Conservation (phyloP, 495 filamentous ascomycete genomes). For the Tuber microsphaerosporum region DNA sequence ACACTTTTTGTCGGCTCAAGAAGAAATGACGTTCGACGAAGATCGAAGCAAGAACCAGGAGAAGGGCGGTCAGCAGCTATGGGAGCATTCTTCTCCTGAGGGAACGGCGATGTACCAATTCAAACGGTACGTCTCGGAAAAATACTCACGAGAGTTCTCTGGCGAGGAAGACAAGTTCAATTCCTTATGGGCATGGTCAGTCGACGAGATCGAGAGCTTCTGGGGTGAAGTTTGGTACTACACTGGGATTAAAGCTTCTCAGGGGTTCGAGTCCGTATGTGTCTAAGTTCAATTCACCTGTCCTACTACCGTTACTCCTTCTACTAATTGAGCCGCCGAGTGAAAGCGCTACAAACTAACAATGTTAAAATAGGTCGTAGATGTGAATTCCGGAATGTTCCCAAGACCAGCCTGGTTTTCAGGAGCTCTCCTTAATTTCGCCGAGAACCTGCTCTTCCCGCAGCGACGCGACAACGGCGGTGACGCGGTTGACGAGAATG, state of each 20-base stretch:
- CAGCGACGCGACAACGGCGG: slow-evolving; percentile 39
- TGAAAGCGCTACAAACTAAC: not conserved
- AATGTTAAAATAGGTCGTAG: slow-evolving; percentile 55
- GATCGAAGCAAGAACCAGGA: not conserved
- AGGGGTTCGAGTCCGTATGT: slow-evolving; percentile 19
- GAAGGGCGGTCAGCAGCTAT: slow-evolving; percentile 48
- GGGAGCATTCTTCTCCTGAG: slow-evolving; percentile 62
- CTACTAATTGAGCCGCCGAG: not conserved
- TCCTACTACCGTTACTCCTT: slow-evolving; percentile 5
- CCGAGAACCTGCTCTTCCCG: slow-evolving; percentile 84
- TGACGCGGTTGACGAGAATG: slow-evolving; percentile 50
- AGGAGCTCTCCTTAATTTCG: slow-evolving; percentile 74
- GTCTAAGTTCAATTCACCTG: not conserved
- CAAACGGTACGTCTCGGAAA: slow-evolving; percentile 59
- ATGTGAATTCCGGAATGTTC: slow-evolving; percentile 61
- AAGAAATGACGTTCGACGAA: not conserved
- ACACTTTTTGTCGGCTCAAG: not conserved
- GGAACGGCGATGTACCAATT: slow-evolving; percentile 65
- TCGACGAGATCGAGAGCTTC: slow-evolving; percentile 64
- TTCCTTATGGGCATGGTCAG: slow-evolving; percentile 74
- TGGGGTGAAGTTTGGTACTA: slow-evolving; percentile 85
- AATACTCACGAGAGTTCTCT: slow-evolving; percentile 54
- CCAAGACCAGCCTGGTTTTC: slow-evolving; percentile 79
- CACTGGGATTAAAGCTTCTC: slow-evolving; percentile 63
- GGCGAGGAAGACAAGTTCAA: slow-evolving; percentile 51